Percentiles rank a stretch among this genome's conserved stretches.
Evolutionary conservation across 768 basidiomycete genomes (phyloP).

Genomic region (Mycena indigotica): DNA sequence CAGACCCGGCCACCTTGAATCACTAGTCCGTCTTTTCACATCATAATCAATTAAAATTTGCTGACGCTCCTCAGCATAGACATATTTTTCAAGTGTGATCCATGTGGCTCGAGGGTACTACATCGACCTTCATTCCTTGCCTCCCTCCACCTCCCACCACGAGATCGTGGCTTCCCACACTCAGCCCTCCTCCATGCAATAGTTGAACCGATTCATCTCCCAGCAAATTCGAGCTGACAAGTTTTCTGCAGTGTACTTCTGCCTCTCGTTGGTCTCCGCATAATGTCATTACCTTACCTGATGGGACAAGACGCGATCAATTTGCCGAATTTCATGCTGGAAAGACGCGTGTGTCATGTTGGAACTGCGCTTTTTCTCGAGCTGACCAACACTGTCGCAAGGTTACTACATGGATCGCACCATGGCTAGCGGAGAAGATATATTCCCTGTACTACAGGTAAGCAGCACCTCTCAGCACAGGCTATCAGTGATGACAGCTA

Average conservation of each 20-base stretch:
- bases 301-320: constrained; percentile 78
- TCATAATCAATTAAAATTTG: constrained; percentile 9
- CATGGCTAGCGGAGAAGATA: constrained; percentile 87
- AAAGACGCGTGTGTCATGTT: constrained; percentile 60
- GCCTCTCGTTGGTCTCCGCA: constrained; percentile 83
- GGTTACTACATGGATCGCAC: constrained; percentile 80
- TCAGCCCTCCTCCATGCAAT: constrained; percentile 90
- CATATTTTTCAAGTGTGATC: constrained; percentile 86
- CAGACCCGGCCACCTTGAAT: constrained; percentile 69
- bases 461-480: too few species aligned
- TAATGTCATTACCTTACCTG: constrained; percentile 63
- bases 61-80: constrained; percentile 59
- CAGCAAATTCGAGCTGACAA: neutral
- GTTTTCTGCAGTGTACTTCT: constrained; percentile 63
- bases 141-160: constrained; percentile 77
- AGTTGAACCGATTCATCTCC: constrained; percentile 42
- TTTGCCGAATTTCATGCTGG: constrained; percentile 87
- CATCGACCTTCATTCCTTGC: constrained; percentile 80
- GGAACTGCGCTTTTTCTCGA: neutral
- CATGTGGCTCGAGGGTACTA: constrained; percentile 81
- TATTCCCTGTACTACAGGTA: constrained; percentile 87
- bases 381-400: neutral
- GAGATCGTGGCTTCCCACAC: constrained; percentile 84
- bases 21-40: constrained; percentile 63
- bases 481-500: too few species aligned